Conservation (phyloP, 2,329 filamentous ascomycete species). For the Zymoseptoria passerinii region DNA sequence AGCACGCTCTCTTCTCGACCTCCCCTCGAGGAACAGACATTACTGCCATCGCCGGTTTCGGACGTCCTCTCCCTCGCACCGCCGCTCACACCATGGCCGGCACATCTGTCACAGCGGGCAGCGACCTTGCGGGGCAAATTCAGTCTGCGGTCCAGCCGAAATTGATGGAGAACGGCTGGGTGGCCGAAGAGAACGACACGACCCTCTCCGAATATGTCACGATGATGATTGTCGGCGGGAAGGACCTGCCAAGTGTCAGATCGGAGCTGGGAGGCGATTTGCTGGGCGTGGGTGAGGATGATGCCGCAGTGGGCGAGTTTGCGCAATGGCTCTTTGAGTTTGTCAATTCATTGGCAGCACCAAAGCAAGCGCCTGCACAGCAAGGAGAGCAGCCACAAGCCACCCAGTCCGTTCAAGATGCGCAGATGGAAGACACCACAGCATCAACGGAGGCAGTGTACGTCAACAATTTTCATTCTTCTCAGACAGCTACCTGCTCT, state of each 20-base stretch:
- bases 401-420: slow-evolving; percentile 44
- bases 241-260: slow-evolving; percentile 82
- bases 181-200: slow-evolving; percentile 68
- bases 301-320: slow-evolving; percentile 74
- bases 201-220: slow-evolving; percentile 94
- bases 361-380: slow-evolving; percentile 12
- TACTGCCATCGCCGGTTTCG: slow-evolving; percentile 1
- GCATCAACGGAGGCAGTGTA: slow-evolving; percentile 37
- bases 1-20: not conserved
- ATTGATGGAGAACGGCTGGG: slow-evolving; percentile 87
- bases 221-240: slow-evolving; percentile 92
- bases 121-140: slow-evolving; percentile 76
- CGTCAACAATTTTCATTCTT: slow-evolving; percentile 16
- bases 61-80: not conserved
- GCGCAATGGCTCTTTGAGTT: slow-evolving; percentile 90
- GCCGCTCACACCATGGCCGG: slow-evolving; percentile 55
- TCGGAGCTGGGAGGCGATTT: slow-evolving; percentile 82
- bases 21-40: not conserved
- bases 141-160: slow-evolving; percentile 80
- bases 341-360: slow-evolving; percentile 56
- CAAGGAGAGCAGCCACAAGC: slow-evolving; percentile 15
- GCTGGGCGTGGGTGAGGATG: slow-evolving; percentile 71
- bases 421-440: slow-evolving; percentile 59
- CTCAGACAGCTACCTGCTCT: not conserved
- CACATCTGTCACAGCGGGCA: slow-evolving; percentile 55